Evolutionary conservation across 768 basidiomycete genomes (phyloP).

Genomic region (Auricularia cornea): DNA sequence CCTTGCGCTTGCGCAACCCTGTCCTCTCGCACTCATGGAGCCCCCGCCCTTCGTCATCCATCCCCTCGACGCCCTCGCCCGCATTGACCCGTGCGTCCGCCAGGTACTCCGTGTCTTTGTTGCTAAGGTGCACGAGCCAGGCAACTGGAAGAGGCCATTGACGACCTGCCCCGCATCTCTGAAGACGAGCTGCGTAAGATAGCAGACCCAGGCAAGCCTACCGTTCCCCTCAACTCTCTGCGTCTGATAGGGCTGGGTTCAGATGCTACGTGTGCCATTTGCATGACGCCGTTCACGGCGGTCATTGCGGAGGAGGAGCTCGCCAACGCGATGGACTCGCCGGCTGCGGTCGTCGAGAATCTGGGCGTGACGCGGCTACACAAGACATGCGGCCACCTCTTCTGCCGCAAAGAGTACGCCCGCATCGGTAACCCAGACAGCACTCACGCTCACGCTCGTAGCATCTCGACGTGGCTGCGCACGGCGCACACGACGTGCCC

Average conservation of each 20-base stretch:
- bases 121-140: background rate
- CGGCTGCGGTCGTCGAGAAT: constrained; percentile 60
- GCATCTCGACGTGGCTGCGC: constrained; percentile 9
- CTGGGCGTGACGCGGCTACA: constrained; percentile 65
- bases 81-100: background rate
- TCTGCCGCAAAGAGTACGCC: constrained; percentile 70
- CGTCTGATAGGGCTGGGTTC: background rate
- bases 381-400: constrained; percentile 51
- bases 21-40: background rate
- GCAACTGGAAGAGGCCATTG: constrained; percentile 29
- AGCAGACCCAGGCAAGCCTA: constrained; percentile 37
- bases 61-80: background rate
- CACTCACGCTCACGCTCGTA: constrained; percentile 1
- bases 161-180: constrained; percentile 39
- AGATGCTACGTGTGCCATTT: constrained; percentile 74
- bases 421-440: constrained; percentile 6
- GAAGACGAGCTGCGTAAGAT: constrained; percentile 41
- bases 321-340: constrained; percentile 68
- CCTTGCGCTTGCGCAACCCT: background rate
- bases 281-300: constrained; percentile 59
- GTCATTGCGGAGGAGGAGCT: constrained; percentile 68
- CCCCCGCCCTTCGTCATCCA: background rate
- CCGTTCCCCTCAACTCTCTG: background rate
- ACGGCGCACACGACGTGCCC: constrained; percentile 54
- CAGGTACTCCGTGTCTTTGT: background rate